Base-by-base conservation (phyloP, 768 basidiomycete genomes). In the Chalciporus chontae region DNA sequence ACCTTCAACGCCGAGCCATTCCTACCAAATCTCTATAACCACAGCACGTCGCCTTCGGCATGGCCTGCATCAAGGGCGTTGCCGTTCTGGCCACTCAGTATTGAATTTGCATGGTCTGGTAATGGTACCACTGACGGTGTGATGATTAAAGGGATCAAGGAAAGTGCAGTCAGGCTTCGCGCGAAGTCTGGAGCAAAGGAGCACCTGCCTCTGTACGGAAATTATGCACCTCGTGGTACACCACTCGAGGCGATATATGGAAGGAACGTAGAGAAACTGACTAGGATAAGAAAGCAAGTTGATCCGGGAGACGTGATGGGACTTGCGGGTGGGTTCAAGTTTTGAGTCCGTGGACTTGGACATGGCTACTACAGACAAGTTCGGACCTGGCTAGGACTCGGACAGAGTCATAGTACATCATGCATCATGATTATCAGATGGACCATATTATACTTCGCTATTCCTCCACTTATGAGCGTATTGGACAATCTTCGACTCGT, bases 251-350 rank as follows among this genome's bases (percentile, higher is more conserved):
- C 61, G 9, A 68, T 87, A 24, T 85, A 80, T 54, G 82, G 80
- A 3, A 54, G 39, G 3, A 79, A 83, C 50, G 42, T 86, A 3
- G 59, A 60, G 11, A 61, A 42, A 44, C 56, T 85, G 51, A 52
- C 60, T 47, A 52, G 45, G 10, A 61, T 84, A 14, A 80, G 77
- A 58, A 57, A 52, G 48, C 47, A 42, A 18, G 70, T 79, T 45
- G 85, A 87, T 62, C 84, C 84, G 0, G 44, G 66, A 8, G 73
- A 79, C 56, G 72, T 85, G 36, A 87, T 87, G 83, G 76, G 73
- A 14, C 74, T 84, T 15, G 73, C 84, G n/a, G 84, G 84, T 5
- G 85, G 84, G 7, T 85, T 76, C 63, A 85, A 83, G 65, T 66
- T 80, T 40, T 74, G 53, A 69, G 17, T 14, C n/a, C n/a, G 11